phyloP scores from a whole-genome alignment of 2,329 filamentous ascomycete genomes.

The Venturia effusa region DNA sequence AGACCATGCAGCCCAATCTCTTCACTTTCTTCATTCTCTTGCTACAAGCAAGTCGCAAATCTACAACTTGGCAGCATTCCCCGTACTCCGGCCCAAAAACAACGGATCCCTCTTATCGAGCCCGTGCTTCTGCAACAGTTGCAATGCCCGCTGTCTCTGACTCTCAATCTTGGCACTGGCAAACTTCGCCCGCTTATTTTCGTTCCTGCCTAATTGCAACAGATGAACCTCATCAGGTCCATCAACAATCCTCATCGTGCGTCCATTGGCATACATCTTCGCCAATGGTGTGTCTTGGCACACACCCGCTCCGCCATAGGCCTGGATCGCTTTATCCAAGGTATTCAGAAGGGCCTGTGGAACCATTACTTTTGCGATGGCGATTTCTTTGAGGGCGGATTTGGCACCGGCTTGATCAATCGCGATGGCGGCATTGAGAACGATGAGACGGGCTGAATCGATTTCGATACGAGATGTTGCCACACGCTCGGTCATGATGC shows the following conservation, averaged over 20 bases:
- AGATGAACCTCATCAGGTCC: constrained; percentile 86
- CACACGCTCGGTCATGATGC: constrained; percentile 90
- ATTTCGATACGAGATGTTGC: constrained; percentile 89
- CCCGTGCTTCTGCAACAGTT: constrained; percentile 2
- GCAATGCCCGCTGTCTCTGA: background rate
- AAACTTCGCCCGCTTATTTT: constrained; percentile 47
- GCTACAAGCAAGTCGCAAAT: background rate
- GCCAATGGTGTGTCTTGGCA: constrained; percentile 87
- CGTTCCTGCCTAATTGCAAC: constrained; percentile 69
- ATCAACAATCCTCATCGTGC: constrained; percentile 79
- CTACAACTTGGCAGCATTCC: constrained; percentile 9
- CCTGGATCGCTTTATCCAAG: constrained; percentile 89
- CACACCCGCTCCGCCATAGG: constrained; percentile 82
- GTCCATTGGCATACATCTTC: constrained; percentile 63
- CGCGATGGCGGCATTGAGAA: constrained; percentile 88
- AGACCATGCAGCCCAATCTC: background rate
- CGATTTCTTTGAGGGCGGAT: constrained; percentile 83
- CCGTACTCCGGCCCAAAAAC: constrained; percentile 6
- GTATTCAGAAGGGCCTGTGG: constrained; percentile 73
- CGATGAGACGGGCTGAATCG: constrained; percentile 77
- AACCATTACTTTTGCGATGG: constrained; percentile 86
- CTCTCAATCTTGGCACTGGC: constrained; percentile 10
- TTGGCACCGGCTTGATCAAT: constrained; percentile 89
- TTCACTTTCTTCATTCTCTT: background rate
- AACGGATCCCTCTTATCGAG: constrained; percentile 8